Conservation (phyloP, 805 yeast species). For the Spathaspora girioi region DNA sequence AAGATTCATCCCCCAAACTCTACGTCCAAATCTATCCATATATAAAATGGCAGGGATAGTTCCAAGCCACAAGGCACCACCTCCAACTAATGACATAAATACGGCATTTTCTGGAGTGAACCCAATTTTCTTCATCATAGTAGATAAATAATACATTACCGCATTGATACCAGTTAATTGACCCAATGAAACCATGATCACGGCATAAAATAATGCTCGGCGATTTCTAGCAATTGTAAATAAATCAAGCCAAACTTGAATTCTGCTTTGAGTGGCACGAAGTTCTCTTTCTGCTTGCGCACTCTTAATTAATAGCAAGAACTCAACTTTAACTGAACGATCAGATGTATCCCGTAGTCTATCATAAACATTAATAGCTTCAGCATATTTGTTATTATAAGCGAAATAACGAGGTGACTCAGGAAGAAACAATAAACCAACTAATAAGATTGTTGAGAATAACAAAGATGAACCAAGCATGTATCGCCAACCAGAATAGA, state of each 20-base stretch:
- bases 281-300: slow-evolving; percentile 45
- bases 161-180: slow-evolving; percentile 71
- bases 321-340: slow-evolving; percentile 46
- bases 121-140: slow-evolving; percentile 53
- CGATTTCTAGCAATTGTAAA: slow-evolving; percentile 55
- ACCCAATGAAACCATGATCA: slow-evolving; percentile 55
- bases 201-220: slow-evolving; percentile 56
- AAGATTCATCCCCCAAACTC: slow-evolving; percentile 57
- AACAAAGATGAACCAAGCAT: slow-evolving; percentile 63
- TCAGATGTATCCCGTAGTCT: slow-evolving; percentile 47
- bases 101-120: slow-evolving; percentile 50
- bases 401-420: slow-evolving; percentile 48
- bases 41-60: slow-evolving; percentile 62
- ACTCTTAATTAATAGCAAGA: slow-evolving; percentile 53
- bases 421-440: slow-evolving; percentile 51
- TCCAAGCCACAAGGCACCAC: slow-evolving; percentile 59
- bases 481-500: slow-evolving; percentile 59
- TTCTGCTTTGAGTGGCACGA: slow-evolving; percentile 27
- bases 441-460: slow-evolving; percentile 49
- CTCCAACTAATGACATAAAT: slow-evolving; percentile 68
- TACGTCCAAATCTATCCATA: slow-evolving; percentile 56
- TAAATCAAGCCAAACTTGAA: slow-evolving; percentile 48
- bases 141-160: slow-evolving; percentile 61
- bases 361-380: slow-evolving; percentile 55
- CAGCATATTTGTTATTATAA: slow-evolving; percentile 36